Evolutionary conservation across 805 yeast species (phyloP).

Genomic region (Metschnikowia corniflorae): DNA sequence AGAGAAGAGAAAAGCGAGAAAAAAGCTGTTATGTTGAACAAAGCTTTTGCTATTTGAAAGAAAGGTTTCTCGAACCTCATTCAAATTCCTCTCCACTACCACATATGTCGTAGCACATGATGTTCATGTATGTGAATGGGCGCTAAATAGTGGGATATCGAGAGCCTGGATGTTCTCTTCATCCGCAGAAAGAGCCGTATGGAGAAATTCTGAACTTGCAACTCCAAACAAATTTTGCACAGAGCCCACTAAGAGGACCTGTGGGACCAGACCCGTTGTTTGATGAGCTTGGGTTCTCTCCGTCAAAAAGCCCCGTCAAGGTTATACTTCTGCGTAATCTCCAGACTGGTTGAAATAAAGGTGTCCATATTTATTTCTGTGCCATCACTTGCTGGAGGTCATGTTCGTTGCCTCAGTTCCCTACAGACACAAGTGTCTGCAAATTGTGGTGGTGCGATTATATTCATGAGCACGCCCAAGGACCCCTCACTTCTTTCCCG

Average conservation of each 20-base stretch:
- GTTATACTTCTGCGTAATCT: slow-evolving; percentile 48
- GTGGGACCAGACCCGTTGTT: slow-evolving; percentile 46
- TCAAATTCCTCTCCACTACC: slow-evolving; percentile 79
- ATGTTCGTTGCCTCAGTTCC: slow-evolving; percentile 66
- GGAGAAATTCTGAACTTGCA: slow-evolving; percentile 41
- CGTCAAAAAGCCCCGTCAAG: slow-evolving; percentile 92
- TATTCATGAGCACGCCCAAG: slow-evolving; percentile 31
- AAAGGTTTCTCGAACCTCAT: too few species aligned
- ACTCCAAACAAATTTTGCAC: slow-evolving; percentile 35
- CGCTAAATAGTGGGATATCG: slow-evolving; percentile 52
- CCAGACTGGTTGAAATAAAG: slow-evolving; percentile 51
- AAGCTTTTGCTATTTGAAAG: too few species aligned
- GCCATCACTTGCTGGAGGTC: slow-evolving; percentile 28
- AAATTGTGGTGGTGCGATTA: slow-evolving; percentile 41
- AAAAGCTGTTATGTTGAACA: too few species aligned
- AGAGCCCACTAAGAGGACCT: slow-evolving; percentile 38
- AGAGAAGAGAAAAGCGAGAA: too few species aligned
- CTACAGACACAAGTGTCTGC: slow-evolving; percentile 69
- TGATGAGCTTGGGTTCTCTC: slow-evolving; percentile 75
- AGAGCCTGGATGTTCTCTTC: slow-evolving; percentile 41
- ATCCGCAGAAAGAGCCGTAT: slow-evolving; percentile 78
- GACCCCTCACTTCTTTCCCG: slow-evolving; percentile 29
- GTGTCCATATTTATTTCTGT: slow-evolving; percentile 25
- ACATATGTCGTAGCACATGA: slow-evolving; percentile 88
- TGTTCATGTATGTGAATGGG: slow-evolving; percentile 67